A percentile compares a stretch with the other conserved stretches of the same genome.
Conservation (phyloP, 2,329 filamentous ascomycete genomes). For the Dothistroma septosporum region DNA sequence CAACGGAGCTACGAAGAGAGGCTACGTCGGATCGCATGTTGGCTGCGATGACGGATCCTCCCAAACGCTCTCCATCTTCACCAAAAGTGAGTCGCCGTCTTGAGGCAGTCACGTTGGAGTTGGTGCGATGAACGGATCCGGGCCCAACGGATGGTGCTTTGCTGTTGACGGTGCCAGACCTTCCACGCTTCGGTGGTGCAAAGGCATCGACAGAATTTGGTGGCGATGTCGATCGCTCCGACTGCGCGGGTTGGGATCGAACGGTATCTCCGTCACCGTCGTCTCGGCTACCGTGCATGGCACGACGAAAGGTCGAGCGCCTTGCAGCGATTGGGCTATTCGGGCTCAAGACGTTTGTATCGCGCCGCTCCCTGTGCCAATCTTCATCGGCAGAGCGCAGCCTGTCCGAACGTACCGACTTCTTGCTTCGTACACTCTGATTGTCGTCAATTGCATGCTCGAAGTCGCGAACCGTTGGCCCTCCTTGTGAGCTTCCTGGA, state of each 20-base stretch:
- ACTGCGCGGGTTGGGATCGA: conserved; percentile 13
- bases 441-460: conserved; percentile 88
- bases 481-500: conserved; percentile 39
- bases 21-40: conserved; percentile 58
- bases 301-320: conserved; percentile 43
- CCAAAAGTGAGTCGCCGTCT: conserved; percentile 58
- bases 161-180: conserved; percentile 64
- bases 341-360: conserved; percentile 6
- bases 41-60: conserved; percentile 48
- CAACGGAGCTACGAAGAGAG: conserved; percentile 65
- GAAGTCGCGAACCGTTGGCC: conserved; percentile 66
- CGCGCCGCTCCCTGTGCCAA: conserved; percentile 31
- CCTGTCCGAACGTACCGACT: conserved; percentile 48
- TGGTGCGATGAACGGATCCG: conserved; percentile 62
- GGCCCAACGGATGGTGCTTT: conserved; percentile 52
- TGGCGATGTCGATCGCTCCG: conserved; percentile 67
- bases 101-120: conserved; percentile 56
- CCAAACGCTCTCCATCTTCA: conserved; percentile 31
- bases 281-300: conserved; percentile 25
- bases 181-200: conserved; percentile 81
- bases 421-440: conserved; percentile 48
- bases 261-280: conserved; percentile 18
- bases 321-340: conserved; percentile 38
- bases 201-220: conserved; percentile 98
- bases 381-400: conserved; percentile 34